Evolutionary conservation across 495 filamentous ascomycete species (phyloP), one percentile per base, ranked within the genome.

Genomic region (Gamarada debralockiae): DNA sequence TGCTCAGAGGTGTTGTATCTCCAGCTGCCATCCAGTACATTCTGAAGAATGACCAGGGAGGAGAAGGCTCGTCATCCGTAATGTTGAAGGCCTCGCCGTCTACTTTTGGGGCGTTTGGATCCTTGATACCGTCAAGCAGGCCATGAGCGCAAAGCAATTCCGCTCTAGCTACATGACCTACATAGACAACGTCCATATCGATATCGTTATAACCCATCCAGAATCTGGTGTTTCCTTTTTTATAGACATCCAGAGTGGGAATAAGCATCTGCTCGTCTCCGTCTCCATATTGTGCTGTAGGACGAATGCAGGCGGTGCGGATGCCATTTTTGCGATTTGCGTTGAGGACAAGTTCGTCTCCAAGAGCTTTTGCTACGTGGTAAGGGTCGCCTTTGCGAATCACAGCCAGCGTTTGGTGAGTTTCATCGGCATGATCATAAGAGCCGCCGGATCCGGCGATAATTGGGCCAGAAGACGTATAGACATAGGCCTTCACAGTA

Each of bases 21-120:
- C 83, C 82, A 15, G 81, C 81, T 14, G 82, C 70, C 3, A 73
- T 76, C 90, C 91, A 97, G 34, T 90, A 79, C 33, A 80, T 77
- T 36, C 88, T 84, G 40, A 83, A 79, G 62, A 95, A 86, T 63
- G 96, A 91, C 89, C 92, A 96, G 75, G 97, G 97, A 67, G 92
- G 95, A 24, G 93, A 73, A 0, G 92, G 92, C 46, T 78, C 74
- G 61, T 88, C 92, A 67, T 97, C 96, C 56, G 92, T 97, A 67
- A 97, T 83, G 67, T 96, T 81, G 78, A 97, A 97, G 21, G 89
- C 87, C 68, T 97, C 90, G 38, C 92, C 92, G 63, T 96, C 92
- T 12, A 96, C 88, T 41, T 74, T 77, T 29, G 75, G 68, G 42
- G 78, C 69, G 17, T 37, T 31, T 12, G 46, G 20, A 33, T 56